Conservation (phyloP, 2,329 filamentous ascomycete genomes). For the Chalaropsis ovoidea region DNA sequence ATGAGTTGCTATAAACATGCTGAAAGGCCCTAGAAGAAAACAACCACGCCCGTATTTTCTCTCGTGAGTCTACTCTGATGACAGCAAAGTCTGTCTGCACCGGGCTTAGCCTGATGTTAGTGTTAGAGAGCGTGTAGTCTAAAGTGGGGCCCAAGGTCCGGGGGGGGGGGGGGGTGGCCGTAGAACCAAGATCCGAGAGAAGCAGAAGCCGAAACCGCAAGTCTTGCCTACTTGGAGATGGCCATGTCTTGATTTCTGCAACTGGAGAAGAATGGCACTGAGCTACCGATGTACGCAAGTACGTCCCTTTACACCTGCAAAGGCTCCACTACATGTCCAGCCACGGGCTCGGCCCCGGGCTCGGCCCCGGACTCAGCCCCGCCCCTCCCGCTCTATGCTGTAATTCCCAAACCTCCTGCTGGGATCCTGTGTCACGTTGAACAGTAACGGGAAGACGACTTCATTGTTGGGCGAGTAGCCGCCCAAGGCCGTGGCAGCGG, state of each 20-base stretch:
- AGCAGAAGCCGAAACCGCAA: neutral
- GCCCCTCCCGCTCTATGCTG: neutral
- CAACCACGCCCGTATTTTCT: too few species aligned
- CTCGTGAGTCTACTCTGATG: neutral
- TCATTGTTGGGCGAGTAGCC: slow-evolving; percentile 30
- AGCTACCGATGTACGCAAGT: too few species aligned
- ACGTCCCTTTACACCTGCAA: too few species aligned
- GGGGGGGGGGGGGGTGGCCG: neutral
- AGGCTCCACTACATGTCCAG: too few species aligned
- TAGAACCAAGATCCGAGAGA: neutral
- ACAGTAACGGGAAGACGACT: slow-evolving; percentile 13
- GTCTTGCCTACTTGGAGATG: neutral
- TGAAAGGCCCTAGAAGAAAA: neutral
- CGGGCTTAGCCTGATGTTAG: neutral
- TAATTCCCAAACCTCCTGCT: slow-evolving; percentile 12
- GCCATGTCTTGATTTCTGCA: too few species aligned
- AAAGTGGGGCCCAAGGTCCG: neutral
- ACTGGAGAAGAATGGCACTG: too few species aligned
- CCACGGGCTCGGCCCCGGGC: neutral
- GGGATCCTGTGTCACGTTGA: slow-evolving; percentile 18
- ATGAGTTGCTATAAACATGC: neutral
- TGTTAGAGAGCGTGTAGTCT: slow-evolving; percentile 2
- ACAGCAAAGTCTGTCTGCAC: neutral
- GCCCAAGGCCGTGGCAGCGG: slow-evolving; percentile 30
- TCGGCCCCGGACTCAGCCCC: too few species aligned